phyloP scores from a whole-genome alignment of 768 basidiomycete species.

The Peribolospora kevripleyi region DNA sequence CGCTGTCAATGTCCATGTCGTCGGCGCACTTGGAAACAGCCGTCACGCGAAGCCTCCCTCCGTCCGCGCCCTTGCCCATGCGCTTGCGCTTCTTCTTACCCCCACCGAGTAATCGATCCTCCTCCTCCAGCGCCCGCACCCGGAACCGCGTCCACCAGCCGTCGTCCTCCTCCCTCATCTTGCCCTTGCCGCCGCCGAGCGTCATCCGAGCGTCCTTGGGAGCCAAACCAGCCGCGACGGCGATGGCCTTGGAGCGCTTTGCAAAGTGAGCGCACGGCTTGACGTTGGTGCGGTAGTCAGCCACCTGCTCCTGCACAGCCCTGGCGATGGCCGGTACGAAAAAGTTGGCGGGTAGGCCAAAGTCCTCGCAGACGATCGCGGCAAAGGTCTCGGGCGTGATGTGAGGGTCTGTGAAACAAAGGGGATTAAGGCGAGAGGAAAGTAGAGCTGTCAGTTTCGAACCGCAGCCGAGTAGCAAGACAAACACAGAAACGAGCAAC shows the following conservation, averaged over 20 bases:
- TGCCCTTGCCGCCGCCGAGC: slow-evolving; percentile 3
- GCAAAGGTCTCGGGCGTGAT: slow-evolving; percentile 80
- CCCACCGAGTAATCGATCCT: slow-evolving; percentile 9
- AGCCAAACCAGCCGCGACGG: neutral
- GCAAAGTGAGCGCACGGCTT: slow-evolving; percentile 1
- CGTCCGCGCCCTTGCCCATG: neutral
- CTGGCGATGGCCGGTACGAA: slow-evolving; percentile 42
- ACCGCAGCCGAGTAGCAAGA: neutral
- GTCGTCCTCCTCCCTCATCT: slow-evolving; percentile 15
- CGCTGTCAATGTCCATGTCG: no score
- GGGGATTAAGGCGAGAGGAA: neutral
- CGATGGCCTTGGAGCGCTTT: neutral
- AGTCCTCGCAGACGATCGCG: slow-evolving; percentile 74
- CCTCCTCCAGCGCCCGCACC: slow-evolving; percentile 12
- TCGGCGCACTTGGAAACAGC: no score
- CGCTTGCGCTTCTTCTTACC: slow-evolving; percentile 21
- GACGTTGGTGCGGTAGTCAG: slow-evolving; percentile 41
- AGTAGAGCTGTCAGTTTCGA: neutral
- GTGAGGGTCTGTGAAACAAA: slow-evolving; percentile 38
- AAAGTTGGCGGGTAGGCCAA: slow-evolving; percentile 41
- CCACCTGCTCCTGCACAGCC: slow-evolving; percentile 54
- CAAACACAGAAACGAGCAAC: neutral
- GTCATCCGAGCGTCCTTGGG: slow-evolving; percentile 1
- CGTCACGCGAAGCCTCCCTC: neutral
- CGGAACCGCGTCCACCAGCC: slow-evolving; percentile 7